Conservation (phyloP, 495 filamentous ascomycete genomes). For the Glonium stellatum region DNA sequence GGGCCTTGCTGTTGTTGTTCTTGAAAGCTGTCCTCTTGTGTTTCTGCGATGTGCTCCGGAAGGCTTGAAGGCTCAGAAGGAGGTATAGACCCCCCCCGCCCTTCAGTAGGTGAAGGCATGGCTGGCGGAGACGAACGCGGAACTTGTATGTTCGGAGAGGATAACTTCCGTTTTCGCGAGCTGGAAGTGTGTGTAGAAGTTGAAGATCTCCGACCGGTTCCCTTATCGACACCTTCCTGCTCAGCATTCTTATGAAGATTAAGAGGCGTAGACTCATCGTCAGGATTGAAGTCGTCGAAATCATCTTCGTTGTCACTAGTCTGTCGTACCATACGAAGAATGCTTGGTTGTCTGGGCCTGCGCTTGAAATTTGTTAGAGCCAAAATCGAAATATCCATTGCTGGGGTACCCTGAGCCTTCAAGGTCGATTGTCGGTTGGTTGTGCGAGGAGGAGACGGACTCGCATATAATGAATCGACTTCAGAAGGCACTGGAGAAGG, state of each 20-base stretch:
- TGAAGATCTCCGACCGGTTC: constrained; percentile 3
- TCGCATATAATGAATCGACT: neutral
- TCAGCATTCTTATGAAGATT: constrained; percentile 34
- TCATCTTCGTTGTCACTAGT: constrained; percentile 39
- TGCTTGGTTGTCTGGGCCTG: constrained; percentile 59
- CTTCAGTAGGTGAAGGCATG: constrained; percentile 10
- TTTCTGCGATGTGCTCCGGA: constrained; percentile 23
- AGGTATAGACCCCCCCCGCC: constrained; percentile 14
- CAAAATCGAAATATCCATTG: constrained; percentile 49
- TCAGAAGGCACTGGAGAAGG: neutral
- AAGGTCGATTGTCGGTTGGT: constrained; percentile 23
- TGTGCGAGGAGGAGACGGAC: neutral
- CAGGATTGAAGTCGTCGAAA: constrained; percentile 47
- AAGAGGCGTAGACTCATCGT: constrained; percentile 62
- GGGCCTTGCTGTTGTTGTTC: neutral
- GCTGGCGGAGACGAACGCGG: constrained; percentile 31
- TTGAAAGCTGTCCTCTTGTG: constrained; percentile 3
- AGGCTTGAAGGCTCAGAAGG: constrained; percentile 14
- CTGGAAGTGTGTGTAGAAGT: constrained; percentile 21
- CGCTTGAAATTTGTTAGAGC: constrained; percentile 53
- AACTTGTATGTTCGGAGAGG: constrained; percentile 27
- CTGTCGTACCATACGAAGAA: constrained; percentile 56
- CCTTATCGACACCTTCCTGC: constrained; percentile 9
- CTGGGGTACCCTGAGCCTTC: constrained; percentile 42
- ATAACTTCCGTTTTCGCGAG: constrained; percentile 37